Conservation (phyloP, 1,139 yeast genomes). For the Protomyces inundatus region DNA sequence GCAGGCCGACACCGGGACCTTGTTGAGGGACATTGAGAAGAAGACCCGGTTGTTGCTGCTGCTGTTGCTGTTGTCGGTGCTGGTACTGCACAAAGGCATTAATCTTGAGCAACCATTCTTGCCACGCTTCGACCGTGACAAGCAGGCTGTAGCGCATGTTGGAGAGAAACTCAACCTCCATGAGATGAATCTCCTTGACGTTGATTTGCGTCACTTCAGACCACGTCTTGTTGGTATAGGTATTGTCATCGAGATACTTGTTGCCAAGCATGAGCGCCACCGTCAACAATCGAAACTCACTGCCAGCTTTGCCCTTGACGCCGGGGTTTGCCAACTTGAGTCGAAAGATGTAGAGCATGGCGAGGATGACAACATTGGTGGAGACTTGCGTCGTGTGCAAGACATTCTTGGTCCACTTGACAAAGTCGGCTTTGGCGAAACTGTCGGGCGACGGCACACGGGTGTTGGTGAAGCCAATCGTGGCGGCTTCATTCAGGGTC, state of each 20-base stretch:
- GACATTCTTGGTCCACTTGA: slow-evolving; percentile 30
- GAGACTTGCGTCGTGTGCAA: slow-evolving; percentile 39
- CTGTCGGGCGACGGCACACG: slow-evolving; percentile 13
- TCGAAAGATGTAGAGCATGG: slow-evolving; percentile 39
- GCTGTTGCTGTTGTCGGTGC: slow-evolving; percentile 10
- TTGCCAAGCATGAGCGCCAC: slow-evolving; percentile 74
- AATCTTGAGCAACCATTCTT: slow-evolving; percentile 13
- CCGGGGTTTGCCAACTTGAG: slow-evolving; percentile 36
- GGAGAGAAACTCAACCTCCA: slow-evolving; percentile 50
- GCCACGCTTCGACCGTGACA: slow-evolving; percentile 25
- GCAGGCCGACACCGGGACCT: neutral
- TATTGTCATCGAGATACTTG: slow-evolving; percentile 84
- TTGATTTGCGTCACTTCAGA: slow-evolving; percentile 78
- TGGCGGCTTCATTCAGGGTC: slow-evolving; percentile 23
- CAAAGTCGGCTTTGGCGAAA: slow-evolving; percentile 11
- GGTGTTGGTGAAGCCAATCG: slow-evolving; percentile 11
- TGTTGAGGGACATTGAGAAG: no score
- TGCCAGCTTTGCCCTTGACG: slow-evolving; percentile 39
- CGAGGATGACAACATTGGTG: slow-evolving; percentile 39
- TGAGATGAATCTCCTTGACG: slow-evolving; percentile 52
- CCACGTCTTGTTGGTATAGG: slow-evolving; percentile 90
- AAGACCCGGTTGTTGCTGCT: neutral
- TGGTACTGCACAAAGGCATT: slow-evolving; percentile 22
- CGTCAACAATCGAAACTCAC: slow-evolving; percentile 57
- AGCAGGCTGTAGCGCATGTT: slow-evolving; percentile 38